Conservation (phyloP, 306 rosid species). For the Rosa multiflora region DNA sequence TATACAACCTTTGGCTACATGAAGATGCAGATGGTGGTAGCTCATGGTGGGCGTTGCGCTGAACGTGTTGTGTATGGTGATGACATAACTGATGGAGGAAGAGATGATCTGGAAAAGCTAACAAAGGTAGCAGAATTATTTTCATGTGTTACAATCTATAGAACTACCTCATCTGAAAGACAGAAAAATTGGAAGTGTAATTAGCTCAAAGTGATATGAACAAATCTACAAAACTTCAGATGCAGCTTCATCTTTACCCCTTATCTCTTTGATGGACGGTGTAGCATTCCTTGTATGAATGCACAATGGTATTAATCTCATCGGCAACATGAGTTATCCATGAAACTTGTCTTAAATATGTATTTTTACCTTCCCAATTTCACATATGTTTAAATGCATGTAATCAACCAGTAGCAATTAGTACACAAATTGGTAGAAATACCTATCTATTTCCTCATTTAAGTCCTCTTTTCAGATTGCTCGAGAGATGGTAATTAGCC, state of each 20-base stretch:
- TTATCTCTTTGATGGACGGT: neutral
- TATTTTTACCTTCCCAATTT: neutral
- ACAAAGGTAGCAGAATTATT: conserved; percentile 58
- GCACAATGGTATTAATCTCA: neutral
- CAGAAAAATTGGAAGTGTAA: neutral
- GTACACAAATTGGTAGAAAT: neutral
- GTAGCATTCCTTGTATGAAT: neutral
- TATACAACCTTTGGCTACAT: conserved; percentile 93
- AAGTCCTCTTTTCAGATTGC: conserved; percentile 66
- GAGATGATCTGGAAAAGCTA: conserved; percentile 88
- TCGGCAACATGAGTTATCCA: conserved; percentile 2
- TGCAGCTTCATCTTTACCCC: neutral
- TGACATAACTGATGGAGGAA: conserved; percentile 91
- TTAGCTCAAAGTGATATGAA: neutral
- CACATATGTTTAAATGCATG: neutral
- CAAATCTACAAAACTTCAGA: conserved; percentile 3
- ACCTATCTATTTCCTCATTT: conserved; percentile 10
- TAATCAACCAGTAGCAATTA: neutral
- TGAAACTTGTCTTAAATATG: neutral
- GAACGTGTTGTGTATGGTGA: conserved; percentile 76
- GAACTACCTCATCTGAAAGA: conserved; percentile 5
- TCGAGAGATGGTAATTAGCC: conserved; percentile 97
- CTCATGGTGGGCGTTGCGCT: conserved; percentile 97
- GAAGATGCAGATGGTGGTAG: conserved; percentile 97
- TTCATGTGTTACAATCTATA: neutral